Evolutionary conservation across 768 basidiomycete genomes (phyloP).

Genomic region (Boletus reticuloceps): DNA sequence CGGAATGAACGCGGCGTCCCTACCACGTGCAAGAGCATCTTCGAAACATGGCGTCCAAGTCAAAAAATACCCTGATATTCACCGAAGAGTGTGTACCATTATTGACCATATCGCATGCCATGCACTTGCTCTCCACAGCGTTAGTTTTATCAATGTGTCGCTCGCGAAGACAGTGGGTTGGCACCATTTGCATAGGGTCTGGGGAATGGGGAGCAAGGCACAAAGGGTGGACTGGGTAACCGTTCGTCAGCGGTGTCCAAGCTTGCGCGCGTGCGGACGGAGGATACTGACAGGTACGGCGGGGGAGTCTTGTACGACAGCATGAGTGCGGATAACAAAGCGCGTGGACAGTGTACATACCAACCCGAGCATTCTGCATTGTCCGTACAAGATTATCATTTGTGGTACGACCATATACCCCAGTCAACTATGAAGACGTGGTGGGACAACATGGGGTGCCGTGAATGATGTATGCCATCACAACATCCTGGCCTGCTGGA

Average conservation of each 20-base stretch:
- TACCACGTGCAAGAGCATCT: too few relatives aligned
- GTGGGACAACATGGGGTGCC: too few relatives aligned
- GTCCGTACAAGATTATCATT: too few relatives aligned
- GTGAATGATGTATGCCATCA: too few relatives aligned
- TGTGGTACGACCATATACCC: too few relatives aligned
- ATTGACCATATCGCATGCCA: neutral
- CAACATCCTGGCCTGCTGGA: too few relatives aligned
- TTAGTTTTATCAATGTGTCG: neutral
- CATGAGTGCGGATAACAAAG: neutral
- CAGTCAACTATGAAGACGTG: too few relatives aligned
- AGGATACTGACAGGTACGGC: conserved; percentile 5
- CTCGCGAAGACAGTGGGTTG: neutral
- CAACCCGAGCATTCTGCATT: too few relatives aligned
- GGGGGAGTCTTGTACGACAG: neutral
- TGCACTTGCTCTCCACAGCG: neutral
- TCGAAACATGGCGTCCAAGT: too few relatives aligned
- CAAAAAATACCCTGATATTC: too few relatives aligned
- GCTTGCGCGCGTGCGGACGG: neutral
- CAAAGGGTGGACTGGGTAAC: neutral
- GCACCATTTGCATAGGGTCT: neutral
- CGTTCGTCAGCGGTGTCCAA: neutral
- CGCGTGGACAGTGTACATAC: neutral
- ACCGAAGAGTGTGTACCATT: neutral
- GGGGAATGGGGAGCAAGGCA: neutral
- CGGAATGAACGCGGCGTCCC: too few relatives aligned